Conservation (phyloP, 2,329 filamentous ascomycete species). For the Ramularia endophylla region DNA sequence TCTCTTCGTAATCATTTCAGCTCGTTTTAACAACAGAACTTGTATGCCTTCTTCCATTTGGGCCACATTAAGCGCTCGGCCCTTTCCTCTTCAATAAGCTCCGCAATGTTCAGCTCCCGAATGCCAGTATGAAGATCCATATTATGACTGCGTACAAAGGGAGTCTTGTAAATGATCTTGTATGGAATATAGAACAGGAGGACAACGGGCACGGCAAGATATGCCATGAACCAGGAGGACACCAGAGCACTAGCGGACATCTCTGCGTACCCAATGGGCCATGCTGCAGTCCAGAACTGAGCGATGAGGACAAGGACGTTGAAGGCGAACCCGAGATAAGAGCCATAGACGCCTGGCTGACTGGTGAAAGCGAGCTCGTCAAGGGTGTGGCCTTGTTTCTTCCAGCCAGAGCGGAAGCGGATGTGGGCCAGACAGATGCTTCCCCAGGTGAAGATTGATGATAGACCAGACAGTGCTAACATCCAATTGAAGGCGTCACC, state of each 20-base stretch:
- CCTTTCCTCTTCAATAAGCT: slow-evolving; percentile 71
- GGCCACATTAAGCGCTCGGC: slow-evolving; percentile 59
- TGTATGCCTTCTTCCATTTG: slow-evolving; percentile 45
- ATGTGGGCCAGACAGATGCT: slow-evolving; percentile 89
- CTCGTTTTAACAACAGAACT: slow-evolving; percentile 40
- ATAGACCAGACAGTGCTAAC: slow-evolving; percentile 65
- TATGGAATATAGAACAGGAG: slow-evolving; percentile 28
- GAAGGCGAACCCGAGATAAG: slow-evolving; percentile 55
- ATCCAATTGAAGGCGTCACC: slow-evolving; percentile 71
- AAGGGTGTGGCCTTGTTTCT: slow-evolving; percentile 55
- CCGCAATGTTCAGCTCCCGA: slow-evolving; percentile 73
- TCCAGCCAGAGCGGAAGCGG: slow-evolving; percentile 79
- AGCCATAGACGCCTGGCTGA: slow-evolving; percentile 55
- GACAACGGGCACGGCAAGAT: slow-evolving; percentile 31
- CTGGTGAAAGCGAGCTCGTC: slow-evolving; percentile 59
- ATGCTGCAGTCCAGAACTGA: slow-evolving; percentile 74
- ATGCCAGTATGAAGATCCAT: slow-evolving; percentile 87
- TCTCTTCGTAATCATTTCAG: background rate
- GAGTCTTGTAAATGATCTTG: slow-evolving; percentile 26
- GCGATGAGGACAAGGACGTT: slow-evolving; percentile 64
- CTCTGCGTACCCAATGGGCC: slow-evolving; percentile 50
- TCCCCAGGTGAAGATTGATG: slow-evolving; percentile 71
- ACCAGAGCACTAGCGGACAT: slow-evolving; percentile 14
- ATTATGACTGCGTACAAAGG: slow-evolving; percentile 58
- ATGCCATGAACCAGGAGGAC: slow-evolving; percentile 25